These are phyloP conservation scores for Naganishia sp. DNA, from an alignment of 1,284 basidiomycete species.

Conservation along the genomic window DNA sequence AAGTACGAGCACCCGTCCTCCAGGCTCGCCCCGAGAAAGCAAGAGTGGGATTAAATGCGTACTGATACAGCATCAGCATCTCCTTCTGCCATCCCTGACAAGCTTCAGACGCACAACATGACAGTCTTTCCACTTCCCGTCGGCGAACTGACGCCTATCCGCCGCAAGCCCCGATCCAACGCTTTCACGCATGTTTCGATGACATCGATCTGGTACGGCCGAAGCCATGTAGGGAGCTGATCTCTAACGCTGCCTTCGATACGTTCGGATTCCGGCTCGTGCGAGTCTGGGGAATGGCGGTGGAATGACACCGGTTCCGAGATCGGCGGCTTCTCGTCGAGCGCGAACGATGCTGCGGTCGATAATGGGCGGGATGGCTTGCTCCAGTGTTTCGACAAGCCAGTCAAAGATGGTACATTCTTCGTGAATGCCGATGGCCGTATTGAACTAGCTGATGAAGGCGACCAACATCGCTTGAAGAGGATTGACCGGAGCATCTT, in stretches of 20 bases:
- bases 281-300: neutral
- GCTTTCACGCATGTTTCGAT: slow-evolving; percentile 75
- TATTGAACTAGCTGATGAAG: too few species aligned
- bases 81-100: slow-evolving; percentile 20
- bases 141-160: slow-evolving; percentile 89
- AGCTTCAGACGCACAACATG: slow-evolving; percentile 73
- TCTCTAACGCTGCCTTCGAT: neutral
- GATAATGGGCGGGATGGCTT: neutral
- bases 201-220: slow-evolving; percentile 89
- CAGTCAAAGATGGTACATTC: neutral
- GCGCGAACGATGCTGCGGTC: neutral
- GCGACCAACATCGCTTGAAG: neutral
- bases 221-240: slow-evolving; percentile 52
- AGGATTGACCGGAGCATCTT: neutral
- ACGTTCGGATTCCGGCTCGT: neutral
- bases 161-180: slow-evolving; percentile 63
- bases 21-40: slow-evolving; percentile 34
- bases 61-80: slow-evolving; percentile 1
- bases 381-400: neutral
- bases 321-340: neutral
- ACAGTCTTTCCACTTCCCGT: slow-evolving; percentile 94
- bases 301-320: neutral
- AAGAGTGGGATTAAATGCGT: slow-evolving; percentile 31
- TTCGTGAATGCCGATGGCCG: neutral
- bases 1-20: slow-evolving; percentile 44